Evolutionary conservation across 2,329 filamentous ascomycete species (phyloP), one percentile per base, ranked within the genome.

Genomic region (Nigrograna mackinnonii): DNA sequence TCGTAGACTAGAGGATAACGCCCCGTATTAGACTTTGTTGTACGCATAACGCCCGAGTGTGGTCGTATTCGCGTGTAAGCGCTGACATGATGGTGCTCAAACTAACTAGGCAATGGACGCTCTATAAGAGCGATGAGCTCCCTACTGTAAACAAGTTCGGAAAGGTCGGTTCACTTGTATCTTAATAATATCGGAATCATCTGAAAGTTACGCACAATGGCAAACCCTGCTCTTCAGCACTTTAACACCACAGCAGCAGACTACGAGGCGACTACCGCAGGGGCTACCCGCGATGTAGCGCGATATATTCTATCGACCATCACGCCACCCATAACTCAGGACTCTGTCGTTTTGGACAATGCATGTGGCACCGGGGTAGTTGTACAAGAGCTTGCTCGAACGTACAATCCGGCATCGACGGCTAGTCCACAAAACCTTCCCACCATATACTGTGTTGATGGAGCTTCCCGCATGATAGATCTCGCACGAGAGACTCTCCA

Each of bases 341-440:
- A 40, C 11, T 56, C 55, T 12, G 19, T 48, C 13, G 34, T 62
- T 16, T 53, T 50, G 19, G 60, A 63, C 35, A 63, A 61, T 24
- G 60, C 58, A 1, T 61, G 57, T 40, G 57, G 57, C 9, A 44
- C 54, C 6, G 60, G 57, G 30, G 47, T 58, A 14, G 49, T 55
- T 6, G 45, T 56, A 6, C 38, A 52, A 28, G 52, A 52, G 21
- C 35, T 61, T 22, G 19, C 31, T 38, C 35, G 39, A 40, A 19
- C 21, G 37, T 26, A 36, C 37, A 5, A 22, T 37, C 20, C 32
- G 28, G 7, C 34, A 37, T 2, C 32, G 9, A 9, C 9, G 9
- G 7, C 16, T 17, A 19, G 9, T 5, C 9, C 13, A 6, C 34
- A 18, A 11, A 7, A 9, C 9, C 48, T 2, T 39, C 33, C 14